phyloP scores from a whole-genome alignment of 2,329 filamentous ascomycete genomes.

The Aureobasidium zeae region DNA sequence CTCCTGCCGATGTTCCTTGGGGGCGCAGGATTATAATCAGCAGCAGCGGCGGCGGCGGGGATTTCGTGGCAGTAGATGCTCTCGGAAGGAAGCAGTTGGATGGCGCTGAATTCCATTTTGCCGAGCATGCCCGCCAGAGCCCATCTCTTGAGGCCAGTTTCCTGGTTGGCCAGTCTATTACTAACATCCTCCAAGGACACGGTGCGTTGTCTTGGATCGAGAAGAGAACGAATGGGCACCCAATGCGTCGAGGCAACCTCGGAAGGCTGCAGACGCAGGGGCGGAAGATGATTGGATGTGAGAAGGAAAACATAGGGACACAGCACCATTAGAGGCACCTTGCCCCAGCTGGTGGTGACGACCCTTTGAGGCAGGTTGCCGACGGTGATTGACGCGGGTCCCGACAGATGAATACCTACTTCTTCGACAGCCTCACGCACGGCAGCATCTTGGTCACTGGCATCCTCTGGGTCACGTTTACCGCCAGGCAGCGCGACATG shows the following conservation, averaged over 20 bases:
- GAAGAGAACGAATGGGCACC: conserved; percentile 54
- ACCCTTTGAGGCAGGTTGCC: conserved; percentile 58
- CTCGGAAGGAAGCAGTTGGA: conserved; percentile 53
- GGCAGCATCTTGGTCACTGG: conserved; percentile 52
- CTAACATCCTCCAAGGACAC: conserved; percentile 56
- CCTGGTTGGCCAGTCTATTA: conserved; percentile 49
- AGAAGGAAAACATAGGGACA: conserved; percentile 60
- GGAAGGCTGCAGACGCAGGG: conserved; percentile 54
- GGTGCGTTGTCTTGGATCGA: conserved; percentile 52
- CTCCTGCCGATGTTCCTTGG: conserved; percentile 2
- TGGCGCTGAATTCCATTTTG: conserved; percentile 59
- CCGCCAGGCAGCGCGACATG: conserved; percentile 62
- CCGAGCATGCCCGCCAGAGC: conserved; percentile 50
- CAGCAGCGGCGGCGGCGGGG: conserved; percentile 25
- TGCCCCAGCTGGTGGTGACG: conserved; percentile 58
- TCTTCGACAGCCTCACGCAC: conserved; percentile 58
- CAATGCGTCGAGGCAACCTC: conserved; percentile 62
- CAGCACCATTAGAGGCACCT: conserved; percentile 58
- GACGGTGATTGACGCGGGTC: conserved; percentile 33
- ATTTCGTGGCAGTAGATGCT: conserved; percentile 45
- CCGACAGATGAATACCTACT: conserved; percentile 50
- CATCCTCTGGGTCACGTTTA: conserved; percentile 56
- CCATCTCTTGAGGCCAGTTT: conserved; percentile 45
- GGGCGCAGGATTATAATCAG: conserved; percentile 12
- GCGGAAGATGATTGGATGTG: conserved; percentile 46